These are phyloP conservation scores for Mycena alexandri DNA, from an alignment of 768 basidiomycete genomes.

Conservation along the genomic window DNA sequence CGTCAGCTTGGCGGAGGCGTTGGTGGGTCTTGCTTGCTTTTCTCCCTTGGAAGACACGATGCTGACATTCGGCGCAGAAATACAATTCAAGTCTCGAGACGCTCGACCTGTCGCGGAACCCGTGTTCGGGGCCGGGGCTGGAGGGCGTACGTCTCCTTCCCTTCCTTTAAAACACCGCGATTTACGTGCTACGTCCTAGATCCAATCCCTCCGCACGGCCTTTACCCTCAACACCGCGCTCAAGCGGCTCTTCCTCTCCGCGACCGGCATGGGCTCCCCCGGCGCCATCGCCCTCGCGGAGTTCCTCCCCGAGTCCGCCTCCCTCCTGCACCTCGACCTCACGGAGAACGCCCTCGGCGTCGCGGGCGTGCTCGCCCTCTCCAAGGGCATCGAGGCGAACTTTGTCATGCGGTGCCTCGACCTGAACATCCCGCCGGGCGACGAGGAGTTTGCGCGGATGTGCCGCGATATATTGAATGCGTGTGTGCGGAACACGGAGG, in stretches of 20 bases:
- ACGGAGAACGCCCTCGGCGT: conserved; percentile 87
- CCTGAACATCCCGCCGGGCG: conserved; percentile 88
- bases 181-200: conserved; percentile 51
- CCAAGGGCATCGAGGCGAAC: conserved; percentile 87
- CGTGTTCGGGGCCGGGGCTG: conserved; percentile 88
- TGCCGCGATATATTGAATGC: conserved; percentile 91
- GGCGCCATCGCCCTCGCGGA: conserved; percentile 97
- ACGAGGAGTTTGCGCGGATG: conserved; percentile 86
- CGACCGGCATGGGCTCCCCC: conserved; percentile 81
- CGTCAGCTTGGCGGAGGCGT: conserved; percentile 85
- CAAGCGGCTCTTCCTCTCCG: conserved; percentile 92
- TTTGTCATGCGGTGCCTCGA: conserved; percentile 92
- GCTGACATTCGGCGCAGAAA: conserved; percentile 67
- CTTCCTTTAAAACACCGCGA: conserved; percentile 1
- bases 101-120: conserved; percentile 92
- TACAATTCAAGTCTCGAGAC: conserved; percentile 96
- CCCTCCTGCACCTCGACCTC: conserved; percentile 91
- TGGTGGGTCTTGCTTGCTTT: conserved; percentile 65
- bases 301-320: conserved; percentile 91
- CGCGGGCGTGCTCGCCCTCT: conserved; percentile 94
- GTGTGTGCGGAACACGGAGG: conserved; percentile 95
- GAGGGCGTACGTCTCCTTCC: conserved; percentile 79
- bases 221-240: conserved; percentile 93
- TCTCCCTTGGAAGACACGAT: not conserved
- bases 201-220: conserved; percentile 90